These are phyloP conservation scores for Tetradesmus obliquus DNA, from an alignment of 139 green algal genomes.

Conservation along the genomic window DNA sequence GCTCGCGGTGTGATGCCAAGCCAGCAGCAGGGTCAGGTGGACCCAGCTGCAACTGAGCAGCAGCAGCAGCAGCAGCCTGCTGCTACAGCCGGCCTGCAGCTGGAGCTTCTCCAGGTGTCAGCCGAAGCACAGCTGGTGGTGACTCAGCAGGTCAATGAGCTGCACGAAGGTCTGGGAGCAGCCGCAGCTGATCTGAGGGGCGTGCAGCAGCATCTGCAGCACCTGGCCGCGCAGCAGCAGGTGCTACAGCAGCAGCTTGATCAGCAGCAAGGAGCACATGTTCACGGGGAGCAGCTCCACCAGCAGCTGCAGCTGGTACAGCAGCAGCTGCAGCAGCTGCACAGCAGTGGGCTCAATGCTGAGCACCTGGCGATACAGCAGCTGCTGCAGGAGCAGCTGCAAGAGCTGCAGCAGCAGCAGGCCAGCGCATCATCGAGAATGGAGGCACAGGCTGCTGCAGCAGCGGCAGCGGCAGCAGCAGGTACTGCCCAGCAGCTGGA, in stretches of 20 bases:
- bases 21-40: neutral
- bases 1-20: neutral
- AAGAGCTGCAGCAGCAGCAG: constrained; percentile 1
- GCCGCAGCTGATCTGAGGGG: neutral
- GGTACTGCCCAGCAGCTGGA: constrained; percentile 22
- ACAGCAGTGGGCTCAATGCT: neutral
- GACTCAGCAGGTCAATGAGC: constrained; percentile 6
- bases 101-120: neutral
- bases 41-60: neutral
- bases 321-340: neutral
- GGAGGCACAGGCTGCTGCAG: constrained; percentile 9
- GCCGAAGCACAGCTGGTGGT: neutral
- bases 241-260: constrained; percentile 4
- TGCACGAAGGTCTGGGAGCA: neutral
- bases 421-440: neutral
- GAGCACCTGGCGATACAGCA: constrained; percentile 6
- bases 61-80: neutral
- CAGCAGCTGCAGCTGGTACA: constrained; percentile 31
- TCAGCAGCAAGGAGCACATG: neutral
- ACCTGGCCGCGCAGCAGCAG: neutral
- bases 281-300: neutral
- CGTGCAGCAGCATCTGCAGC: constrained; percentile 26
- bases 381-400: neutral
- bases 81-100: neutral
- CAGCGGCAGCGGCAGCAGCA: constrained; percentile 24